A percentile compares a stretch with the other conserved stretches of the same genome.
Evolutionary conservation across 2,329 filamentous ascomycete genomes (phyloP).

Genomic region (Hortaea werneckii): DNA sequence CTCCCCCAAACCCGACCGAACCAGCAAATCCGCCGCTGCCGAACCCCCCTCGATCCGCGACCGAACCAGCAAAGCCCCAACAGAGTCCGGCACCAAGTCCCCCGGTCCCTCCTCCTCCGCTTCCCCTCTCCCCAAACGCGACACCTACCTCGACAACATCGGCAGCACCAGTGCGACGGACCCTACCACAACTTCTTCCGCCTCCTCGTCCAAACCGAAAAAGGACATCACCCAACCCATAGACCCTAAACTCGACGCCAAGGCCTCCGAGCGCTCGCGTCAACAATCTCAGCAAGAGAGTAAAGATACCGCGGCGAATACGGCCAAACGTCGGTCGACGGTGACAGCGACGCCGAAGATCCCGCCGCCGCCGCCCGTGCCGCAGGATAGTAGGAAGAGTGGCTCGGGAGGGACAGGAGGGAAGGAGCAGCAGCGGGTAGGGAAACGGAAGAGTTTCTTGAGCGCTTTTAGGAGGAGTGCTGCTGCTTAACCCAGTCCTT

Average conservation of each 20-base stretch:
- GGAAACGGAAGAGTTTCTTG: constrained; percentile 39
- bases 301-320: constrained; percentile 14
- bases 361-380: constrained; percentile 13
- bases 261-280: constrained; percentile 1
- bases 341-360: constrained; percentile 19
- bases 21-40: background rate
- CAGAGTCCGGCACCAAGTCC: background rate
- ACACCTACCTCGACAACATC: constrained; percentile 6
- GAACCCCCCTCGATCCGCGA: too few species aligned
- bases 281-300: background rate
- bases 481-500: background rate
- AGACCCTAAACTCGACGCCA: constrained; percentile 8
- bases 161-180: background rate
- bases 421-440: background rate
- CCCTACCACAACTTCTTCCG: background rate
- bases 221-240: too few species aligned
- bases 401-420: too few species aligned
- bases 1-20: background rate
- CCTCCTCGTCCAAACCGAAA: too few species aligned
- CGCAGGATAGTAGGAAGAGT: constrained; percentile 14
- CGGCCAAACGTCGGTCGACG: constrained; percentile 19
- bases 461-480: constrained; percentile 30
- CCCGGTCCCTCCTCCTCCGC: background rate
- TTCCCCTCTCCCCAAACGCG: background rate
- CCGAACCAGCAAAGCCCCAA: background rate